These are phyloP conservation scores for Apiospora malaysiana DNA, from an alignment of 2,329 filamentous ascomycete genomes.

Conservation along the genomic window DNA sequence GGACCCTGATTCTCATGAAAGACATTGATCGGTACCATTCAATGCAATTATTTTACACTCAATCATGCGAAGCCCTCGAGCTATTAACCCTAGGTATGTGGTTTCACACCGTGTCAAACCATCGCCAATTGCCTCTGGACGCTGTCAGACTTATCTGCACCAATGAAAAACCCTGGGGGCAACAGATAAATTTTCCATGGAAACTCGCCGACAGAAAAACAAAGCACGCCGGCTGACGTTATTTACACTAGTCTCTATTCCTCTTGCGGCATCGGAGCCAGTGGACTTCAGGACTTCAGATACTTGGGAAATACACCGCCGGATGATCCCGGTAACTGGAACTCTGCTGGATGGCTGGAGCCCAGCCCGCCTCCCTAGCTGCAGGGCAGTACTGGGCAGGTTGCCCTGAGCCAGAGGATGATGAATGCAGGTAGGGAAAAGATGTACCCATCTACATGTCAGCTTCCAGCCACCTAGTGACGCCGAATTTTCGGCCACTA, in stretches of 20 bases:
- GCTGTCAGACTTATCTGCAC: background rate
- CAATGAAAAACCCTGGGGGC: background rate
- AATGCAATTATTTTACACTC: background rate
- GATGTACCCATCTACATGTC: constrained; percentile 3
- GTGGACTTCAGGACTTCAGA: background rate
- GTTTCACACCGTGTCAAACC: background rate
- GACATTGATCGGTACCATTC: background rate
- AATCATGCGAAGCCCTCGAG: background rate
- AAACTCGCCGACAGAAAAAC: constrained; percentile 1
- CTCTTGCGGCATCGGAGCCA: constrained; percentile 2
- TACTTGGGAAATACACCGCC: constrained; percentile 16
- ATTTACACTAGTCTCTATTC: background rate
- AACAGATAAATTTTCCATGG: background rate
- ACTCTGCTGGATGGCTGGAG: background rate
- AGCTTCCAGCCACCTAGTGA: constrained; percentile 8
- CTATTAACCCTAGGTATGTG: no score
- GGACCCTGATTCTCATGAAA: background rate
- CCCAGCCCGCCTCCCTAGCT: background rate
- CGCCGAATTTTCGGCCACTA: constrained; percentile 15
- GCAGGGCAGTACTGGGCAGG: no score
- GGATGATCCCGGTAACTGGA: constrained; percentile 12
- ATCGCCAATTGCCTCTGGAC: background rate
- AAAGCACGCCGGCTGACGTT: constrained; percentile 14
- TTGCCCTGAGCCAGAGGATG: background rate
- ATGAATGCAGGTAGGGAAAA: background rate